Base-by-base conservation (phyloP, 768 basidiomycete species). In the Roridomyces roridus region DNA sequence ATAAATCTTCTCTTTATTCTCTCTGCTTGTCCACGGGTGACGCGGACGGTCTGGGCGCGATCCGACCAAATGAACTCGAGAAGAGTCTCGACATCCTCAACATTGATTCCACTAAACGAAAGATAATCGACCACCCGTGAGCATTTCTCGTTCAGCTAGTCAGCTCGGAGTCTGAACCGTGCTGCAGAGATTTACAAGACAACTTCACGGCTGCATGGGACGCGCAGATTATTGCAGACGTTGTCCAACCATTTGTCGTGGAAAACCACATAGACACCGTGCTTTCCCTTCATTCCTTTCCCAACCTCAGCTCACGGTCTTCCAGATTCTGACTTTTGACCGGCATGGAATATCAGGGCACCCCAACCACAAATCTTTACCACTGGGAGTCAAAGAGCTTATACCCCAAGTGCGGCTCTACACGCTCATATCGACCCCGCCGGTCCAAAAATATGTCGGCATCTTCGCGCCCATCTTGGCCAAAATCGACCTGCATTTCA, bases 251-350 rank as follows among this genome's bases (percentile, higher is more conserved):
- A 0, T 92, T 86, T 64, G 75, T 93, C 20, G 60, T 80, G 6
- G 68, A 80, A 31, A 74, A 88, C 63, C 72, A 80, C 18, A 92
- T 92, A 46, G 80, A 81, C 36, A 83, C 82, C 1, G 93, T 93
- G 82, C 73, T 20, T 35, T 41, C 37, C 50, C 59, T 10, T 14
- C 18, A 50, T n/a, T 9, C 52, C 28, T 47, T 58, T 48, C 35
- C 47, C 36, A 23, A 20, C 3, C 39, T 45, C 60, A 36, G 44
- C 41, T 43, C 24, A 43, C 48, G 12, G 40, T 26, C n/a, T 45
- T 35, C 4, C 50, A 96, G 93, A 85, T 96, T 43, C 76, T 97
- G 44, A 96, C 94, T 0, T 97, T 96, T 67, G 95, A 97, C 70
- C 55, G 73, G 0, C 62, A 65, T 2, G 95, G 94, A 3, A 75